Evolutionary conservation across 2,329 filamentous ascomycete species (phyloP).

Genomic region (Talaromyces rugulosus): DNA sequence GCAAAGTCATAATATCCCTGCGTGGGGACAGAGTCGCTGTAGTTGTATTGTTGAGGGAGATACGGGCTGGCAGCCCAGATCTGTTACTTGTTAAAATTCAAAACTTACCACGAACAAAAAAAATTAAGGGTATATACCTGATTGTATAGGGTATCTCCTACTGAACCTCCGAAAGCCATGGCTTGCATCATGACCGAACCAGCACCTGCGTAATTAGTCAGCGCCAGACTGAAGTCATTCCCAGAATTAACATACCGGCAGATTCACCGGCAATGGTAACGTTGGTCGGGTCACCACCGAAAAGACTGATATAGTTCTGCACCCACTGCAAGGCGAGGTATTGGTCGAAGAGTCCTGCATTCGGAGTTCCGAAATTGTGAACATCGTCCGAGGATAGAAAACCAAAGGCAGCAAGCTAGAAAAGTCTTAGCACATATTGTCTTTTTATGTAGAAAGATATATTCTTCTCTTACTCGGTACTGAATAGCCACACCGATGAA

Average conservation of each 20-base stretch:
- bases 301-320: slow-evolving; percentile 49
- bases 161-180: slow-evolving; percentile 8
- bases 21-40: slow-evolving; percentile 43
- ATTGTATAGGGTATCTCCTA: slow-evolving; percentile 2
- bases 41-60: slow-evolving; percentile 53
- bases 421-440: background rate
- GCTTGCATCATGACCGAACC: slow-evolving; percentile 13
- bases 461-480: slow-evolving; percentile 38
- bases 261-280: slow-evolving; percentile 52
- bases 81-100: slow-evolving; percentile 15
- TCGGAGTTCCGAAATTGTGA: slow-evolving; percentile 36
- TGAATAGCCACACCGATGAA: slow-evolving; percentile 49
- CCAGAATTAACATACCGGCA: slow-evolving; percentile 29
- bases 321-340: slow-evolving; percentile 57
- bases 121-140: background rate
- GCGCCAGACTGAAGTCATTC: background rate
- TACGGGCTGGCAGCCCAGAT: slow-evolving; percentile 46
- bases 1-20: slow-evolving; percentile 45
- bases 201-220: slow-evolving; percentile 25
- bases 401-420: slow-evolving; percentile 34
- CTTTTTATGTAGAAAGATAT: too few species aligned
- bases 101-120: slow-evolving; percentile 1
- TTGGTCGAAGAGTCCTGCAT: slow-evolving; percentile 52
- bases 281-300: slow-evolving; percentile 50
- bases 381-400: slow-evolving; percentile 42